Base-by-base conservation (phyloP, 23 red algal genomes). In the Agarophyton chilense region DNA sequence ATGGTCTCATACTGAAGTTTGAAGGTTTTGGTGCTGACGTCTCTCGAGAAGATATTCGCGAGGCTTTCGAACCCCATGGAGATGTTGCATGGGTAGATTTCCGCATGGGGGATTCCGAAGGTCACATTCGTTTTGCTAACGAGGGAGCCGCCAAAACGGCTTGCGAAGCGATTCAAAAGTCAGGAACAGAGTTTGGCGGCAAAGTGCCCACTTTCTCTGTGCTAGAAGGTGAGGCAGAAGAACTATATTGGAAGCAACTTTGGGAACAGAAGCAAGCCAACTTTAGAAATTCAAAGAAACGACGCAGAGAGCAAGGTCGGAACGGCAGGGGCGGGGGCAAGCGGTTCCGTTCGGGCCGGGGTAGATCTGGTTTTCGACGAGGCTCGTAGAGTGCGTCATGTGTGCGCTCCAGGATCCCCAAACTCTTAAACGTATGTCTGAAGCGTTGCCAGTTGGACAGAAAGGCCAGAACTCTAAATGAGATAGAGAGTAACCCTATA, bases 41-140 rank as follows among this genome's bases (percentile, higher is more conserved):
- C 22, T 62, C 61, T 22, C 86, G 93, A 25, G 96, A 98, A 67
- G 96, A 98, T 67, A 79, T 98, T 39, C 82, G 85, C 32, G 79
- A 95, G 46, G 82, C 74, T 6, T 88, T 95, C 28, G 78, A 79
- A 26, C 68, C 62, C 21, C 94, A 92, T 72, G 96, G 96, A 39
- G 78, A 90, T 52, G 46, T 98, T 40, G 78, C 91, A 10, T 98
- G 81, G 79, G 88, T 98, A 41, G 96, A 98, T 57, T 94, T 89
- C 45, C 47, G 49, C 32, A 72, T 63, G 10, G 96, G 82, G 34
- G 60, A 87, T 51, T 73, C 52, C 18, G 78, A 75, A 42, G 93
- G 81, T 35, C 52, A 93, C 55, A 83, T 92, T 61, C 92, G 96
- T 25, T 98, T 98, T 80, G 63, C 50, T 0, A 74, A 82, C 62